Evolutionary conservation across 2,329 filamentous ascomycete species (phyloP), one percentile per base, ranked within the genome.

Genomic region (Dactylella cylindrospora): DNA sequence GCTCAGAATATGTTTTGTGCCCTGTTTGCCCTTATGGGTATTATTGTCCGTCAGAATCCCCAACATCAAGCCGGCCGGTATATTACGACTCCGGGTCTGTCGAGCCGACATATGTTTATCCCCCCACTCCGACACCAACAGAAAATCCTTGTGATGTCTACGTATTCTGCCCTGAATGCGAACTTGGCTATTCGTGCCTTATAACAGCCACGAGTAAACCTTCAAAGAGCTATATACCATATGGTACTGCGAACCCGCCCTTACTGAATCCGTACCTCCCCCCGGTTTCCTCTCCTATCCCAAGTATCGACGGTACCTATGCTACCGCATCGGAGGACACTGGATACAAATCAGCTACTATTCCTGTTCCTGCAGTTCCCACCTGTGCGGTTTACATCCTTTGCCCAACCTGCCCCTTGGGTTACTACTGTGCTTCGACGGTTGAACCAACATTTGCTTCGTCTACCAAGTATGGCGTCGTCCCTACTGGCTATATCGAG

Each of bases 1-100:
- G 55, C 26, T 49, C 47, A 15, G 55, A 49, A 49, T 61, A 61
- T 25, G 47, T 61, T n/a, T 41, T 61, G 22, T 61, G 55, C 28
- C 55, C 55, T n/a, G 29, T 35, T 15, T 61, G 55, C 20, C 41
- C 46, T 13, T 51, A 40, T 8, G 36, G 47, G 8, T 61, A 53
- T 31, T 53, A 43, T 22, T 61, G 55, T n/a, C 47, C 35, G n/a
- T 36, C 35, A 13, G 19, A 17, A 3, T 61, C 47, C 6, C 41
- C 28, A 32, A 53, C 12, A 4, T 5, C 20, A 19, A 53, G 19
- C 15, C 36, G 20, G 10, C 9, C 29, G 20, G 6, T 25, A 13
- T 53, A 47, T 40, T 52, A 46, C n/a, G 47, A 52, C 23, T n/a
- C 47, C 8, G 15, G 13, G 19, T 15, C 46, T 8, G 15, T 13